Evolutionary conservation across 73 alveolate genomes (phyloP).

Genomic region (Paramecium biaurelia): DNA sequence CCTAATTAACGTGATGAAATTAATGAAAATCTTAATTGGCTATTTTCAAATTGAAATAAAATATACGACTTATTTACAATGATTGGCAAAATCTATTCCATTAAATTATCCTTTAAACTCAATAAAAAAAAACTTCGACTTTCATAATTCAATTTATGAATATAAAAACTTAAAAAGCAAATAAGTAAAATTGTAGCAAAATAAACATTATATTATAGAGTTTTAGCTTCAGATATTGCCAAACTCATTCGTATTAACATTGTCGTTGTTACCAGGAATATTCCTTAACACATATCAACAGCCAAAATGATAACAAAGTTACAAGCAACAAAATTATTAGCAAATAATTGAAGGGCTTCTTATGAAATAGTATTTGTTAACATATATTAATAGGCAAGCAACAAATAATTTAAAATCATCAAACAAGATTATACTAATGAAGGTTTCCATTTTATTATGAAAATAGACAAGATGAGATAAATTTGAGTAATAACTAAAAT

Average conservation of each 20-base stretch:
- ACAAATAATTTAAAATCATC: background rate
- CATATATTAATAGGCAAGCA: background rate
- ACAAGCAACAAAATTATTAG: background rate
- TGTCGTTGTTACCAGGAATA: background rate
- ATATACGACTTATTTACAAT: background rate
- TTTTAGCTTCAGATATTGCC: background rate
- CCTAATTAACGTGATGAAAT: background rate
- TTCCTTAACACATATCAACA: background rate
- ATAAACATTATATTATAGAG: background rate
- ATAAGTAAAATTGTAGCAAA: background rate
- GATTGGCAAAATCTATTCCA: background rate
- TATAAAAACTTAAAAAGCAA: background rate
- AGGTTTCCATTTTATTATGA: background rate
- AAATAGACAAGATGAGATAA: background rate
- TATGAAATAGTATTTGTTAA: background rate
- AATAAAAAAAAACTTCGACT: background rate
- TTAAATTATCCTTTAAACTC: background rate
- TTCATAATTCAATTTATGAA: background rate
- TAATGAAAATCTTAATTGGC: background rate
- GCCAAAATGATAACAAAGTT: background rate
- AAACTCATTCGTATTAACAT: background rate
- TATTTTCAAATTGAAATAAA: background rate
- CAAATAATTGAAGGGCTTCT: background rate
- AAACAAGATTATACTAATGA: background rate
- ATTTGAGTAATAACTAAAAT: background rate